phyloP scores from a whole-genome alignment of 2,329 filamentous ascomycete genomes.

The Pseudogymnoascus sp. region DNA sequence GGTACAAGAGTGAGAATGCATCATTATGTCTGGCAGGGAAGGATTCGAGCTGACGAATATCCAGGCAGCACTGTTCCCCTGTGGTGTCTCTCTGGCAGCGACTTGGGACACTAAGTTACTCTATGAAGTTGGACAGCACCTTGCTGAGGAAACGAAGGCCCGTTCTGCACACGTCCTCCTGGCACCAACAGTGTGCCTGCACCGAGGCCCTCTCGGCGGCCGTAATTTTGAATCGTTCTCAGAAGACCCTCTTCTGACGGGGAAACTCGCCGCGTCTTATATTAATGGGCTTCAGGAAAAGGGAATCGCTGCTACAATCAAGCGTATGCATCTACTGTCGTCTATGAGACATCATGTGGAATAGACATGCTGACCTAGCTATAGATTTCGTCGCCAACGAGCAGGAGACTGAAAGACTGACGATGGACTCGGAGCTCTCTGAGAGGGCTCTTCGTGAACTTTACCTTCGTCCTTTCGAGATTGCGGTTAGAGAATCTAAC shows the following conservation, averaged over 20 bases:
- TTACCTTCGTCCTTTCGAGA: constrained; percentile 68
- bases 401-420: constrained; percentile 59
- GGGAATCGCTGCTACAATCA: constrained; percentile 67
- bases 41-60: constrained; percentile 14
- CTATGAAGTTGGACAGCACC: constrained; percentile 58
- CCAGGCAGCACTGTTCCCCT: constrained; percentile 68
- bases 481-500: constrained; percentile 58
- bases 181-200: constrained; percentile 72
- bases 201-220: constrained; percentile 73
- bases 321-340: constrained; percentile 44
- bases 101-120: constrained; percentile 70
- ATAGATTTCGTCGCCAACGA: constrained; percentile 62
- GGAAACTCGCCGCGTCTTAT: constrained; percentile 62
- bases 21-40: not conserved
- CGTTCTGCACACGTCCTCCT: constrained; percentile 66
- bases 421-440: constrained; percentile 53
- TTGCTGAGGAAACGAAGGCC: constrained; percentile 63
- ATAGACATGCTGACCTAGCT: constrained; percentile 12
- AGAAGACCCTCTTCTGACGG: constrained; percentile 70
- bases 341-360: not conserved
- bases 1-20: constrained; percentile 45
- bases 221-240: constrained; percentile 83
- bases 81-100: constrained; percentile 67
- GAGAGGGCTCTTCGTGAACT: constrained; percentile 60
- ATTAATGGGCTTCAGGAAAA: constrained; percentile 65